These are phyloP conservation scores for Podila horticola DNA, from an alignment of 192 early-diverging fungal genomes.

Conservation along the genomic window DNA sequence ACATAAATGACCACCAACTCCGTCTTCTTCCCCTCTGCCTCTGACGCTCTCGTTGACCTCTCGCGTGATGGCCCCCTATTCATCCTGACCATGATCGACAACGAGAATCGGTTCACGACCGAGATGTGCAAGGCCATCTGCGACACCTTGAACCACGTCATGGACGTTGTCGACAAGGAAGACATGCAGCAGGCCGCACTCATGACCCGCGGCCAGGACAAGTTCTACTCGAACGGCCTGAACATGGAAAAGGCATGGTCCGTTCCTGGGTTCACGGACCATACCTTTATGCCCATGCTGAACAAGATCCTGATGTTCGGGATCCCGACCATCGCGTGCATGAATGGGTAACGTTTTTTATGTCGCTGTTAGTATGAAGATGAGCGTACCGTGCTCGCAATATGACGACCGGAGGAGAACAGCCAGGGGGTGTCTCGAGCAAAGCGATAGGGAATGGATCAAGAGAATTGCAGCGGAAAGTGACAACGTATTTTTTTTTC, in stretches of 20 bases:
- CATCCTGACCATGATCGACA: conserved; percentile 70
- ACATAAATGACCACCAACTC: too few species aligned
- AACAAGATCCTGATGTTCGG: conserved; percentile 70
- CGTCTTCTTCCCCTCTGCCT: neutral
- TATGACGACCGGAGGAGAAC: neutral
- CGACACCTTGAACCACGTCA: conserved; percentile 66
- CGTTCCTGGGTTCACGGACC: conserved; percentile 57
- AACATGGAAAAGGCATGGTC: conserved; percentile 56
- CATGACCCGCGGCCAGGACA: conserved; percentile 70
- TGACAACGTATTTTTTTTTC: too few species aligned
- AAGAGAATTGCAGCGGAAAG: too few species aligned
- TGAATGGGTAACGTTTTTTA: conserved; percentile 64
- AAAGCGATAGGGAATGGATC: too few species aligned
- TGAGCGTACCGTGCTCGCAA: neutral
- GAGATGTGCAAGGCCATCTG: conserved; percentile 65
- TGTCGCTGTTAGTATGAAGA: neutral
- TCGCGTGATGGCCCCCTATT: conserved; percentile 64
- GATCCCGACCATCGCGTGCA: conserved; percentile 78
- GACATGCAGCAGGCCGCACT: conserved; percentile 62
- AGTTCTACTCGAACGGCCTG: conserved; percentile 81
- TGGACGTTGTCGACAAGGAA: conserved; percentile 53
- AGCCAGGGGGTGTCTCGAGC: too few species aligned
- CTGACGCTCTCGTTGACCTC: conserved; percentile 13
- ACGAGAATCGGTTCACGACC: conserved; percentile 74
- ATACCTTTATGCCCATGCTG: conserved; percentile 67